Percentiles rank a stretch among this genome's conserved stretches.
Evolutionary conservation across 225 moss, liverwort and hornwort species (phyloP).

Genomic region (Bryoerythrophyllum caledonicum): DNA sequence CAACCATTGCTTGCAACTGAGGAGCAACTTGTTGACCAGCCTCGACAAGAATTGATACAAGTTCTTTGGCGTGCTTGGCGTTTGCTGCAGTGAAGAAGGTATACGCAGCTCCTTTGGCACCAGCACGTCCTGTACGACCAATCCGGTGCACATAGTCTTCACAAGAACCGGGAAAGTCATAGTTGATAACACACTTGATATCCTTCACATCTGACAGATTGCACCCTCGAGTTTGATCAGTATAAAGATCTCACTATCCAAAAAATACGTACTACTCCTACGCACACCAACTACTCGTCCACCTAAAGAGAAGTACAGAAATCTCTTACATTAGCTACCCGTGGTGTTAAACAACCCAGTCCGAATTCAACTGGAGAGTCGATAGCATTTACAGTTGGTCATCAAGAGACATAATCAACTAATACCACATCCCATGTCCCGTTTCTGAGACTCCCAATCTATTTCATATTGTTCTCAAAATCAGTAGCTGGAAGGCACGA

Average conservation of each 20-base stretch:
- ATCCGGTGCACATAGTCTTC: slow-evolving; percentile 99
- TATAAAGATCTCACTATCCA: background rate
- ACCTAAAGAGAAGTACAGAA: background rate
- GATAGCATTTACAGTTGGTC: background rate
- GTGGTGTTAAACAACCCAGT: background rate
- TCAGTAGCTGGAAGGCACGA: background rate
- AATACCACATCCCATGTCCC: slow-evolving; percentile 6
- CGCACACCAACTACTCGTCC: background rate
- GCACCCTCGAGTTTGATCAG: slow-evolving; percentile 41
- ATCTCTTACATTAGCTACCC: background rate
- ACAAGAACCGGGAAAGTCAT: slow-evolving; percentile 98
- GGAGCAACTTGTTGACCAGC: slow-evolving; percentile 82
- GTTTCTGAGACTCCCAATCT: no score
- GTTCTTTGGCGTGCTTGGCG: slow-evolving; percentile 95
- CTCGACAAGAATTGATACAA: slow-evolving; percentile 81
- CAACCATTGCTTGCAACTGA: slow-evolving; percentile 84
- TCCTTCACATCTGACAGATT: slow-evolving; percentile 96
- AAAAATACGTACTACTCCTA: background rate
- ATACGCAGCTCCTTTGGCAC: slow-evolving; percentile 95
- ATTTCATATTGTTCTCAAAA: no score
- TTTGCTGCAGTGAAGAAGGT: slow-evolving; percentile 97
- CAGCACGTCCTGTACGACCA: slow-evolving; percentile 95
- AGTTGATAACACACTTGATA: slow-evolving; percentile 99
- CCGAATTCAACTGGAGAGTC: background rate
- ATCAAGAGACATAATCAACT: background rate